Conservation (phyloP, 2,329 filamentous ascomycete species). For the Helminthosporium solani region DNA sequence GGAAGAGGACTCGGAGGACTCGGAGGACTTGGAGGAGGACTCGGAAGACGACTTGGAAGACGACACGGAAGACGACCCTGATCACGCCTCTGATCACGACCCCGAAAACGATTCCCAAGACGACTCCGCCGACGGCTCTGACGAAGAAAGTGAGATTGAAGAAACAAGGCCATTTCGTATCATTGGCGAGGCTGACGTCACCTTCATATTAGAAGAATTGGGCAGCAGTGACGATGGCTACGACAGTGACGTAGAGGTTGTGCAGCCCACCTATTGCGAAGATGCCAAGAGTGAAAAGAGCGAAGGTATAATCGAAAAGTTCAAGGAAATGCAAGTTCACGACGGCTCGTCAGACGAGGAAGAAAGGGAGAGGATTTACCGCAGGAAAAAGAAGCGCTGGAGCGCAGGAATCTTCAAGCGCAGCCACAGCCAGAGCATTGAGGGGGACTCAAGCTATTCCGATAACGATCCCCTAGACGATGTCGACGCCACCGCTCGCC, state of each 20-base stretch:
- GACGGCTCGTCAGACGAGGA: conserved; percentile 38
- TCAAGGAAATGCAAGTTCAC: conserved; percentile 40
- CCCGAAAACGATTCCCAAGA: conserved; percentile 36
- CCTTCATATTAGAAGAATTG: conserved; percentile 48
- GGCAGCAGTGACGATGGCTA: conserved; percentile 40
- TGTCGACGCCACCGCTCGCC: conserved; percentile 40
- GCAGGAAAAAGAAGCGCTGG: conserved; percentile 45
- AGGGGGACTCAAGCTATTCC: conserved; percentile 46
- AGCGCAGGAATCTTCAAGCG: conserved; percentile 48
- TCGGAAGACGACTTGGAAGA: conserved; percentile 29
- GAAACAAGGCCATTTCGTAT: conserved; percentile 24
- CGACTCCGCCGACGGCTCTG: conserved; percentile 20
- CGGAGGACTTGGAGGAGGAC: too few relatives aligned
- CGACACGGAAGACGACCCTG: too few relatives aligned
- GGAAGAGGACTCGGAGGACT: too few relatives aligned
- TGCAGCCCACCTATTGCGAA: conserved; percentile 48
- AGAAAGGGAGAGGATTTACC: conserved; percentile 30
- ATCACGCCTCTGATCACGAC: too few relatives aligned
- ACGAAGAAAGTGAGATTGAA: conserved; percentile 31
- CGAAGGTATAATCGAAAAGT: conserved; percentile 31
- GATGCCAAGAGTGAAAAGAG: conserved; percentile 43
- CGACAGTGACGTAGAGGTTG: conserved; percentile 45
- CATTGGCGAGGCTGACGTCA: conserved; percentile 28
- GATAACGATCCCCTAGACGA: conserved; percentile 46
- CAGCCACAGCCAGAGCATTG: conserved; percentile 48